Conservation (phyloP, 306 rosid genomes). For the Prunus campanulata region DNA sequence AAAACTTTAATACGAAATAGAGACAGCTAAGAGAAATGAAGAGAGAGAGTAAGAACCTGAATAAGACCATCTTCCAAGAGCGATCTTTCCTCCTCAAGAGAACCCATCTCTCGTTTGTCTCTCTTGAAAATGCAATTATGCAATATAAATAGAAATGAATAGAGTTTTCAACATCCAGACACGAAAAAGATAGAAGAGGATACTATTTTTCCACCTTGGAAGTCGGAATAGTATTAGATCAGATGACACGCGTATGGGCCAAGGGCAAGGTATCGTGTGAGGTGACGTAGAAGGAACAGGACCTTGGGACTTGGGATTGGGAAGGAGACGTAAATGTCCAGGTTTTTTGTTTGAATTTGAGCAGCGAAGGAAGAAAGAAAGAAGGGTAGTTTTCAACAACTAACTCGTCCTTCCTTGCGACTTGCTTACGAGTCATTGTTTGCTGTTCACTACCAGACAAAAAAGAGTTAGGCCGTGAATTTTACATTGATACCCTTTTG, state of each 20-base stretch:
- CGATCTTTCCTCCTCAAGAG: conserved; percentile 39
- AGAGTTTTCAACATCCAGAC: not conserved
- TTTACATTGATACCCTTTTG: no score
- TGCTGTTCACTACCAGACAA: no score
- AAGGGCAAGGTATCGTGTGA: not conserved
- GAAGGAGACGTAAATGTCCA: not conserved
- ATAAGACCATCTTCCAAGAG: conserved; percentile 46
- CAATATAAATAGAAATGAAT: not conserved
- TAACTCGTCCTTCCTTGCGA: not conserved
- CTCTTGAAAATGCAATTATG: not conserved
- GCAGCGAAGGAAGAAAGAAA: not conserved
- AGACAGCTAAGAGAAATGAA: not conserved
- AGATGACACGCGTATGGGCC: not conserved
- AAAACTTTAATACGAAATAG: not conserved
- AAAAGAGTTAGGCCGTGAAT: no score
- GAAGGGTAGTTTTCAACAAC: not conserved
- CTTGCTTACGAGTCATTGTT: no score
- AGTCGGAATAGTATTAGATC: not conserved
- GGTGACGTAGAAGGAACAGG: not conserved
- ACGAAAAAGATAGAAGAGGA: not conserved
- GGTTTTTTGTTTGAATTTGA: not conserved
- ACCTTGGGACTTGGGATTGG: not conserved
- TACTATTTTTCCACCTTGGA: not conserved
- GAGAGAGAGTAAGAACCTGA: conserved; percentile 31
- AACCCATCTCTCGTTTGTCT: conserved; percentile 35